Evolutionary conservation across 192 early-diverging fungal species (phyloP), one percentile per base, ranked within the genome.

Genomic region (Coemansia sp.): DNA sequence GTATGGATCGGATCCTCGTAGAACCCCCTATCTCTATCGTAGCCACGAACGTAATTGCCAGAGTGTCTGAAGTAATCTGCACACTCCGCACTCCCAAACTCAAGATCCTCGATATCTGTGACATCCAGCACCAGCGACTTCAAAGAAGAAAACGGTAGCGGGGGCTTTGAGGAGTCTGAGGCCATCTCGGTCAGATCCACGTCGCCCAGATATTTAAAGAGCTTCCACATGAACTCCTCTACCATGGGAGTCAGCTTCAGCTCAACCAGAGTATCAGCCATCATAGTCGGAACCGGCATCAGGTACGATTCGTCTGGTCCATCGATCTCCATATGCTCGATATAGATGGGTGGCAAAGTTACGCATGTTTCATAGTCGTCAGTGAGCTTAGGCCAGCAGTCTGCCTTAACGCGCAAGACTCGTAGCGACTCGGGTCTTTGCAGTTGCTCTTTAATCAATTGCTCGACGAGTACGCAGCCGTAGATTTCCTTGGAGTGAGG

Each of bases 391-490:
- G 68, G 68, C 61, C 50, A 39, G 38, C 50, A 16, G 47, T 63
- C 68, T 0, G 44, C 10, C 10, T 32, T 63, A 8, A 70, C 17
- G 0, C 59, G 30, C 26, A 53, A 2, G 8, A 6, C 52, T 3
- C 52, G 52, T 9, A 53, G 26, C 10, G 52, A 6, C 52, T 3
- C 14, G 1, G 61, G 52, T 13, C 66, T 60, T 21, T 19, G 60
- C 7, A 63, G 23, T 2, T 11, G 64, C 74, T 75, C 68, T 33
- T 35, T 50, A 0, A 75, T 63, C 63, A 75, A 40, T 39, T 6
- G 16, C n/a, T 62, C 19, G 1, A 70, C 39, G 8, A 26, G 47
- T 30, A 65, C 42, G 16, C 57, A 26, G 4, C 26, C 26, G 13
- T 42, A 42, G 3, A 42, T 10, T 4, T 0, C 1, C 0, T 42